Evolutionary conservation across 2,329 filamentous ascomycete genomes (phyloP), one percentile per base, ranked within the genome.

Genomic region (Fragosphaeria purpurea): DNA sequence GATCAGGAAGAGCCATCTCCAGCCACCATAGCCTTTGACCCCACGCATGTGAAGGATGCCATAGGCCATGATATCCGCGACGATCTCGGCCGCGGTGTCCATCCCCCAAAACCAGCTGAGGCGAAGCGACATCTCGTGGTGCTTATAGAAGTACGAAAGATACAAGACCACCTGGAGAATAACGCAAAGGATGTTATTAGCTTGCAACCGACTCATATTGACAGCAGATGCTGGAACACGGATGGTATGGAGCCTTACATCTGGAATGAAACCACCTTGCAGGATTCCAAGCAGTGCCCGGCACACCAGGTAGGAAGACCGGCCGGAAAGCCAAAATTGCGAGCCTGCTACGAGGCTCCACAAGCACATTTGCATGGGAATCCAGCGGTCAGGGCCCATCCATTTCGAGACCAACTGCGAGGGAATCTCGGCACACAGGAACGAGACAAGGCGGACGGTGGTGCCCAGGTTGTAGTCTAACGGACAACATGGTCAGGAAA

Each of bases 321-420:
- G 57, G 0, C 68, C 68, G 0, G 55, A 61, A 2, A 72, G 56
- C 62, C 65, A 69, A 46, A 64, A 71, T 57, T 79, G 76, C 49
- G 65, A 66, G 9, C 65, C 64, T 0, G 76, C 71, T 6, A 79
- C 70, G 4, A 79, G 55, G 56, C 72, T 76, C 76, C 75, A 79
- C 4, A 71, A 65, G 6, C 72, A 64, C 67, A 82, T 77, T 56
- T 79, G 76, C 44, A 74, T 63, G 0, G 78, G 79, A 46, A 81
- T 79, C 76, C 76, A 80, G 31, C 73, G 69, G 54, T 80, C 77
- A 1, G 74, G 75, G 0, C 73, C 78, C 48, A 77, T 61, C 69
- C 69, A 78, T 60, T 82, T 77, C 51, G 66, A 70, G 41, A 82
- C 65, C 22, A 83, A 65, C 57, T 83, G 78, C 7, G 35, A 37